Percentiles rank a stretch among this genome's conserved stretches.
These are phyloP conservation scores for Volvox reticuliferus DNA, from an alignment of 139 green algal species.

Conservation along the genomic window DNA sequence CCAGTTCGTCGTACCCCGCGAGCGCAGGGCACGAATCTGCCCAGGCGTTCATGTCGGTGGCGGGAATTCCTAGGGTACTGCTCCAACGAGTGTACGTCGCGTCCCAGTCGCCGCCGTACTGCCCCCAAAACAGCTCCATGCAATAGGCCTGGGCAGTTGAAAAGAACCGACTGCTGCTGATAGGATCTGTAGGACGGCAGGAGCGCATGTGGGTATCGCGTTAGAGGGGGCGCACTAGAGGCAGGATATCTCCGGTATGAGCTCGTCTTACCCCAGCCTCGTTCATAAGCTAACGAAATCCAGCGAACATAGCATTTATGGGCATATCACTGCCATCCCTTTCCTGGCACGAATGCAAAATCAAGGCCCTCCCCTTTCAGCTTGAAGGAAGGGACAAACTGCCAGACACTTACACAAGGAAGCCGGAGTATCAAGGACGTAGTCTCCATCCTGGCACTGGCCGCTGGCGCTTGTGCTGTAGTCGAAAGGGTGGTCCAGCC, in stretches of 20 bases:
- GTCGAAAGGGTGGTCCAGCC: constrained; percentile 10
- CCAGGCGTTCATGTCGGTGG: constrained; percentile 14
- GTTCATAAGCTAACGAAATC: too few relatives aligned
- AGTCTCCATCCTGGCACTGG: constrained; percentile 13
- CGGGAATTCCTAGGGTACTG: background rate
- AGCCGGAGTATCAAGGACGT: constrained; percentile 13
- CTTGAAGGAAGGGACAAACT: too few relatives aligned
- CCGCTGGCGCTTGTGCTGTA: background rate
- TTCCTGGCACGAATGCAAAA: too few relatives aligned
- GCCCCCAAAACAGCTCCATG: constrained; percentile 16
- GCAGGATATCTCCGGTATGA: background rate
- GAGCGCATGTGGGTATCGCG: background rate
- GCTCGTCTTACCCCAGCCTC: too few relatives aligned
- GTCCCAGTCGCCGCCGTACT: constrained; percentile 5
- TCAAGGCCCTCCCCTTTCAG: background rate
- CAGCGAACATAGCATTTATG: too few relatives aligned
- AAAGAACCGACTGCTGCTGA: background rate
- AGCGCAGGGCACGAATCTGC: background rate
- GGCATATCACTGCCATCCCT: background rate
- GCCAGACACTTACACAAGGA: background rate
- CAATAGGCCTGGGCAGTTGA: background rate
- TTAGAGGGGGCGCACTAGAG: background rate
- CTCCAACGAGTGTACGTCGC: background rate
- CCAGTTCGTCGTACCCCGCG: constrained; percentile 26
- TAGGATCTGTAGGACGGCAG: background rate